Percentiles rank a stretch among this genome's conserved stretches.
Evolutionary conservation across 257 asterid species (phyloP).

Genomic region (Verbena officinalis): DNA sequence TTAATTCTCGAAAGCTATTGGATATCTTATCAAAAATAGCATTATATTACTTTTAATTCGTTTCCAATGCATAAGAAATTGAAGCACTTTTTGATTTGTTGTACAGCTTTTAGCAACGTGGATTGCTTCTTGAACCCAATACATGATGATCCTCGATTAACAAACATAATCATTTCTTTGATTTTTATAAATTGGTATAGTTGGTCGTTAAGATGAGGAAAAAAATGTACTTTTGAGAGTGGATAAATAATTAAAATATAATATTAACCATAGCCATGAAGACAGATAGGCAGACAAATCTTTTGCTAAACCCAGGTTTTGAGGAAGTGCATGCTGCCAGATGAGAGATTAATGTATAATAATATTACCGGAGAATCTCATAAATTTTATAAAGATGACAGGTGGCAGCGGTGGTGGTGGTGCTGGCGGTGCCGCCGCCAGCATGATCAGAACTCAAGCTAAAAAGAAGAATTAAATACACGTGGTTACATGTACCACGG

Average conservation of each 20-base stretch:
- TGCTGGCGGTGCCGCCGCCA: too few relatives aligned
- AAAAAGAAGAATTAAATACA: too few relatives aligned
- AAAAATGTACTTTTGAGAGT: constrained; percentile 8
- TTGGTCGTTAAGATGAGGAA: background rate
- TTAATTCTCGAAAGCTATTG: background rate
- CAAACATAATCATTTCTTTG: constrained; percentile 27
- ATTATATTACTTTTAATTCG: background rate
- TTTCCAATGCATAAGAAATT: background rate
- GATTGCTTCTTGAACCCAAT: constrained; percentile 24
- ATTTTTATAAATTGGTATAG: background rate
- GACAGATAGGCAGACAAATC: too few relatives aligned
- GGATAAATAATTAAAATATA: background rate
- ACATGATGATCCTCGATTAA: constrained; percentile 16
- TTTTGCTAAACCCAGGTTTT: background rate
- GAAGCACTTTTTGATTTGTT: background rate
- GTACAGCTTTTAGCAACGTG: constrained; percentile 32
- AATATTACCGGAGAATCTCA: too few relatives aligned
- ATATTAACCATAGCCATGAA: background rate
- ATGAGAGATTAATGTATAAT: too few relatives aligned
- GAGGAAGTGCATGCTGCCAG: too few relatives aligned
- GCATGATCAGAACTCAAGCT: too few relatives aligned
- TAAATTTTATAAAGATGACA: too few relatives aligned
- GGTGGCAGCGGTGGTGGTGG: too few relatives aligned
- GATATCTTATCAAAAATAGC: background rate
- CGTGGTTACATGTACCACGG: too few relatives aligned